Conservation (phyloP, 1,139 yeast genomes). For the Entelexis paramagnoliae region DNA sequence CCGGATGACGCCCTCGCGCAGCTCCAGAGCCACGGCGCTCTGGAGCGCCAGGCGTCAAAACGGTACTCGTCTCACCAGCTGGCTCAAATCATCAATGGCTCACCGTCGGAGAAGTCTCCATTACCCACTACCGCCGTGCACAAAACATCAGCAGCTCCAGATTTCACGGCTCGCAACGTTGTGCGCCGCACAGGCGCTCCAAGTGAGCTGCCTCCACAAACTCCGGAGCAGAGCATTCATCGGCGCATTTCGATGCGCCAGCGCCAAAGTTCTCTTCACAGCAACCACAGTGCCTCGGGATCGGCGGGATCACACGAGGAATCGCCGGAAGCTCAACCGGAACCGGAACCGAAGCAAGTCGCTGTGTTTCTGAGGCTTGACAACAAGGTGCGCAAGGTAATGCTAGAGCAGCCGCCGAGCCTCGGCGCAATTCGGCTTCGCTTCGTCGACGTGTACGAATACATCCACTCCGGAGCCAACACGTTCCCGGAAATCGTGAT, state of each 20-base stretch:
- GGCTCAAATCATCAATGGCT: constrained; percentile 55
- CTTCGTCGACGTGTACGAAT: constrained; percentile 81
- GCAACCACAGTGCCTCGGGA: not conserved
- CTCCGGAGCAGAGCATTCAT: constrained; percentile 11
- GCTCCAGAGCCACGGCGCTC: constrained; percentile 66
- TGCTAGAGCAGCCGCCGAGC: constrained; percentile 32
- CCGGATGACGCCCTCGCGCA: constrained; percentile 53
- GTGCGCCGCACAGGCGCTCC: constrained; percentile 6
- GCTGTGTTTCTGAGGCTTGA: constrained; percentile 48
- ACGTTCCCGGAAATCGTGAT: constrained; percentile 77
- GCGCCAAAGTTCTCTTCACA: not conserved
- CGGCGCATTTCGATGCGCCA: constrained; percentile 5
- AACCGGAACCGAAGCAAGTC: constrained; percentile 19
- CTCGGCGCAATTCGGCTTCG: constrained; percentile 58
- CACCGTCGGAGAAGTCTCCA: constrained; percentile 21
- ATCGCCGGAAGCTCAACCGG: constrained; percentile 8
- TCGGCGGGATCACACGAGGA: constrained; percentile 4
- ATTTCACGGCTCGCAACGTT: constrained; percentile 20
- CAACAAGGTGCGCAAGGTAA: constrained; percentile 52
- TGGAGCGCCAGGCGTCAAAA: constrained; percentile 85
- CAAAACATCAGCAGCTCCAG: constrained; percentile 19
- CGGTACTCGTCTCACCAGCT: constrained; percentile 89
- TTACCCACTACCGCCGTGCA: constrained; percentile 27
- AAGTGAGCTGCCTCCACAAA: constrained; percentile 5
- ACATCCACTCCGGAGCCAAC: constrained; percentile 51